These are phyloP conservation scores for Aspergillus aculeatus DNA, from an alignment of 2,329 filamentous ascomycete species.

Conservation along the genomic window DNA sequence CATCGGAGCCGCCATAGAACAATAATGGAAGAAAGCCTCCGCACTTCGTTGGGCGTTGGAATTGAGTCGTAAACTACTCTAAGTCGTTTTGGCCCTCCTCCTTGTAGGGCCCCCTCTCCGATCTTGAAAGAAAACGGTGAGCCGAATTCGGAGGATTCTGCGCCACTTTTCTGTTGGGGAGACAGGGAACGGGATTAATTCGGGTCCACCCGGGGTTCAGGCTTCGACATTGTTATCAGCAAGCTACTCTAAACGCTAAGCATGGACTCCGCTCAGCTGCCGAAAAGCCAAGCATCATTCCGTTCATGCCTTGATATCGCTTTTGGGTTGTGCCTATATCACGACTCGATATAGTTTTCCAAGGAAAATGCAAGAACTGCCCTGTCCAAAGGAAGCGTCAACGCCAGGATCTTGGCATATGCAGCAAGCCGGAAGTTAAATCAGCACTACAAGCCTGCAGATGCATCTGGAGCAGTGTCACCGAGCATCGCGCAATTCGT, in stretches of 20 bases:
- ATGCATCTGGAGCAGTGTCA: background rate
- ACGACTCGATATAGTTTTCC: background rate
- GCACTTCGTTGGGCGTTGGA: background rate
- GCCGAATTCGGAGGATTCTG: background rate
- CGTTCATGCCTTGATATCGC: background rate
- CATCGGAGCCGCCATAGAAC: background rate
- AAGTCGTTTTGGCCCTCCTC: background rate
- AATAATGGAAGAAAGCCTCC: background rate
- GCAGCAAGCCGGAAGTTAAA: slow-evolving; percentile 16
- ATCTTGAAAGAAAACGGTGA: slow-evolving; percentile 5
- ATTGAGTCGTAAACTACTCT: background rate
- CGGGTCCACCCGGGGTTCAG: background rate
- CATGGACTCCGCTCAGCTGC: background rate
- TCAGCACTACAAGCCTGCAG: background rate
- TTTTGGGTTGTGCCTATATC: background rate
- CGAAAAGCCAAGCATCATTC: background rate
- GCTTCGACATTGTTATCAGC: background rate
- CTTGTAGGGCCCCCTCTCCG: background rate
- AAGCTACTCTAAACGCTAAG: background rate
- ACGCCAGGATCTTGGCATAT: slow-evolving; percentile 9
- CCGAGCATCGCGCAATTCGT: background rate
- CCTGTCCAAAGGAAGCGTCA: slow-evolving; percentile 1
- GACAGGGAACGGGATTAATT: slow-evolving; percentile 1
- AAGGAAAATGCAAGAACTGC: slow-evolving; percentile 3
- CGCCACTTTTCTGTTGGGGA: slow-evolving; percentile 1